Conservation (phyloP, 495 filamentous ascomycete species). For the Thermochaetoides thermophila region DNA sequence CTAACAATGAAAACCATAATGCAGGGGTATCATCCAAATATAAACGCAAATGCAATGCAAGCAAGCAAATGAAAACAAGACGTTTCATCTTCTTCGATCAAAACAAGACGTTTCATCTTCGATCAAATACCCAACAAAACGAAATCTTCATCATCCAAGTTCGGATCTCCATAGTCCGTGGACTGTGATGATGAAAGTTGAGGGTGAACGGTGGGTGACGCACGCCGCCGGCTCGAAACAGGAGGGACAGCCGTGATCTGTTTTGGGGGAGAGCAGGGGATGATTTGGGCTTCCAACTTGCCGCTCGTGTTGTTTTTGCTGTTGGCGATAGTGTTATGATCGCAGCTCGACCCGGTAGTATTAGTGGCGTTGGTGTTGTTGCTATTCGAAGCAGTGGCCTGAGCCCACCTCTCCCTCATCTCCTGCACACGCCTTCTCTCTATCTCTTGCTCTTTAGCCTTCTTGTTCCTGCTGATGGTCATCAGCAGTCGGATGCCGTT, state of each 20-base stretch:
- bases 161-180: conserved; percentile 27
- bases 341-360: too few relatives aligned
- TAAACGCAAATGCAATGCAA: too few relatives aligned
- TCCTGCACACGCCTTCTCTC: not conserved
- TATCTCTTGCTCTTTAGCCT: conserved; percentile 7
- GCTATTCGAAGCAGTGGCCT: conserved; percentile 2
- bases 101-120: not conserved
- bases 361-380: not conserved
- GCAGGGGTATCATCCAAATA: too few relatives aligned
- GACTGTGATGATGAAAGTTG: conserved; percentile 20
- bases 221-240: too few relatives aligned
- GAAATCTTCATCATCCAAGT: conserved; percentile 15
- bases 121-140: not conserved
- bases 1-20: too few relatives aligned
- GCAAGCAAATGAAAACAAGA: too few relatives aligned
- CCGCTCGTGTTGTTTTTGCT: too few relatives aligned
- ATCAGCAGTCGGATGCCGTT: conserved; percentile 1
- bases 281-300: too few relatives aligned
- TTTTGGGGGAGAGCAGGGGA: too few relatives aligned
- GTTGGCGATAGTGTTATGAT: too few relatives aligned
- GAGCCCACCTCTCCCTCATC: not conserved
- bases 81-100: not conserved
- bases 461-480: conserved; percentile 1
- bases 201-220: too few relatives aligned
- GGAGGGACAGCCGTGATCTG: too few relatives aligned